A percentile compares a stretch with the other conserved stretches of the same genome.
Conservation (phyloP, 2,329 filamentous ascomycete genomes). For the Fusarium ramigenum region DNA sequence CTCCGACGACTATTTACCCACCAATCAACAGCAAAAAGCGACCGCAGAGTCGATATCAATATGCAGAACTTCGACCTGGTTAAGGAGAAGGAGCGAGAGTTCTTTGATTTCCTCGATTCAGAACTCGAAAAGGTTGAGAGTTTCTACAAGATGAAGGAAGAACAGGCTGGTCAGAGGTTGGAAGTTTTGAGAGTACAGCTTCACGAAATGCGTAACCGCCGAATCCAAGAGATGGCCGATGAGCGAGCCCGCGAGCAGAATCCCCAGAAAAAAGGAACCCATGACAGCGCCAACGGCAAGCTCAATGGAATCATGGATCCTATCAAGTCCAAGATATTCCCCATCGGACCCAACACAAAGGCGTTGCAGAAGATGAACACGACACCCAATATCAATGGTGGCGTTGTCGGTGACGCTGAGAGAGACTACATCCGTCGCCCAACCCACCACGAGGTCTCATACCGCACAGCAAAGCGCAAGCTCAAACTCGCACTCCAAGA, state of each 20-base stretch:
- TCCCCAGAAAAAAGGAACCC: conserved; percentile 24
- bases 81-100: conserved; percentile 80
- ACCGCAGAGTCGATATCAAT: conserved; percentile 53
- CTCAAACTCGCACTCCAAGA: conserved; percentile 91
- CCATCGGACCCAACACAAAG: conserved; percentile 68
- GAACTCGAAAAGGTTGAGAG: conserved; percentile 91
- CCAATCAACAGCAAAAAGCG: conserved; percentile 32
- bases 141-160: conserved; percentile 90
- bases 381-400: conserved; percentile 55
- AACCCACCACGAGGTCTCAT: conserved; percentile 70
- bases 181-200: conserved; percentile 80
- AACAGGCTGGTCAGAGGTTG: conserved; percentile 80
- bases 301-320: conserved; percentile 60
- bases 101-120: conserved; percentile 83
- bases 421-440: conserved; percentile 64
- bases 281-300: conserved; percentile 42
- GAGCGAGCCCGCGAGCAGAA: conserved; percentile 48
- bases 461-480: conserved; percentile 88
- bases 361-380: conserved; percentile 64
- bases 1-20: conserved; percentile 51
- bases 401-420: conserved; percentile 45
- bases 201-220: conserved; percentile 89
- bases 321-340: conserved; percentile 63
- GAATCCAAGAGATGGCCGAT: conserved; percentile 74
- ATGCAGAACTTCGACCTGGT: conserved; percentile 67